Base-by-base conservation (phyloP, 768 basidiomycete species). In the Suillus sp. region DNA sequence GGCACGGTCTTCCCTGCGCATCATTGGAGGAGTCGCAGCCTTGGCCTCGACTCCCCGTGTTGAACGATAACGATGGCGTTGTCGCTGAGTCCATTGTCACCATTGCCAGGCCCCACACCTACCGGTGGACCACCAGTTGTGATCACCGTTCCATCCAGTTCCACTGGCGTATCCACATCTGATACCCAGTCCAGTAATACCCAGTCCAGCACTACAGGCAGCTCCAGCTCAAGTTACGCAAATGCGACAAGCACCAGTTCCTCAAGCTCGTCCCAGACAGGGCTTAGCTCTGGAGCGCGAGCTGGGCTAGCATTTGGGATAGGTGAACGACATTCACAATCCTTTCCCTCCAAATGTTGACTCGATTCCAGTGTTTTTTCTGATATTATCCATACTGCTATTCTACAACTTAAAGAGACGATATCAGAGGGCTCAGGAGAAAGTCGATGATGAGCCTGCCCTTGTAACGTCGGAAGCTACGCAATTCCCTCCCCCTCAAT, bases 301-400 rank as follows among this genome's bases (percentile, higher is more conserved):
- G 70, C 71, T 45, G 74, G 73, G 2, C 68, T 75, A 13, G 67
- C 69, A 7, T 57, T 75, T n/a, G 72, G 68, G 2, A 62, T 67
- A 27, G 30, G 74, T 74, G 57, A 62, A 73, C 66, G 9, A 11
- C 37, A 18, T 60, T 13, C 34, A 30, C 10, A 18, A 32, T 0
- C 8, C n/a, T 32, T 27, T 38, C 9, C 3, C 22, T 58, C 14
- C 6, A n/a, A 37, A 14, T 37, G 10, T 35, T 60, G 20, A 64
- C 37, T 45, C 8, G 18, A 48, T 45, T 18, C 1, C 37, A 65
- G 64, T 65, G 27, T 58, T 65, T 51, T 60, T 50, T 16, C 27
- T 59, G 37, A 64, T 64, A n/a, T 42, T 62, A 14, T 32, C 34
- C 10, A 30, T 38, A 18, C 13, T 65, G 11, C 30, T 65, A 13